Evolutionary conservation across 1,284 basidiomycete species (phyloP).

Genomic region (Laetiporus sulphureus): DNA sequence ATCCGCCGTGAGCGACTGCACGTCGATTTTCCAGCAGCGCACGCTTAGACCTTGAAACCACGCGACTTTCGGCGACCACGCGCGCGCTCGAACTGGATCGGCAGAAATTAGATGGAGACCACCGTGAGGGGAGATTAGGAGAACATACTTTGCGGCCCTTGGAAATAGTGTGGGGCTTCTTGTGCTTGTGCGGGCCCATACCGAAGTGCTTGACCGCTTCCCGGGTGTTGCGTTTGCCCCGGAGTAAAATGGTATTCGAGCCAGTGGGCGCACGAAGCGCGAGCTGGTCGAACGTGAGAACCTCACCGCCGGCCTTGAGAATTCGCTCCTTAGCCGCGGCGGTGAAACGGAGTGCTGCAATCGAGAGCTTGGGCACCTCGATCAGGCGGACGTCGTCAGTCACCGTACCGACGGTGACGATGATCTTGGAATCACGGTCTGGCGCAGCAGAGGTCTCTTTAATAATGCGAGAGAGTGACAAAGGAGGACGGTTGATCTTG

Average conservation of each 20-base stretch:
- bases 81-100: conserved; percentile 69
- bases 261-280: conserved; percentile 92
- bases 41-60: conserved; percentile 79
- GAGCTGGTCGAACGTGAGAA: conserved; percentile 94
- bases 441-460: conserved; percentile 71
- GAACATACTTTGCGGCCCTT: conserved; percentile 86
- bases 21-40: conserved; percentile 20
- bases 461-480: conserved; percentile 88
- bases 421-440: conserved; percentile 75
- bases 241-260: conserved; percentile 88
- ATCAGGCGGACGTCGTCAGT: conserved; percentile 94
- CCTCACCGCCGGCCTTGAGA: conserved; percentile 92
- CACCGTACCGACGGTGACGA: conserved; percentile 89
- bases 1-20: conserved; percentile 19
- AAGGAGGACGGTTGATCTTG: conserved; percentile 95
- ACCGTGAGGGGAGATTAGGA: background rate
- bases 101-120: conserved; percentile 5
- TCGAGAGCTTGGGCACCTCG: conserved; percentile 85
- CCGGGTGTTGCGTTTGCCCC: conserved; percentile 89
- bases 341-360: conserved; percentile 96
- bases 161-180: conserved; percentile 89
- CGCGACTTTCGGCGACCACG: conserved; percentile 93
- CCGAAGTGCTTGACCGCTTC: conserved; percentile 98
- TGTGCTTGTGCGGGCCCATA: conserved; percentile 88
- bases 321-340: conserved; percentile 91